Base-by-base conservation (phyloP, 1,284 basidiomycete genomes). In the Vanrija pseudolonga region DNA sequence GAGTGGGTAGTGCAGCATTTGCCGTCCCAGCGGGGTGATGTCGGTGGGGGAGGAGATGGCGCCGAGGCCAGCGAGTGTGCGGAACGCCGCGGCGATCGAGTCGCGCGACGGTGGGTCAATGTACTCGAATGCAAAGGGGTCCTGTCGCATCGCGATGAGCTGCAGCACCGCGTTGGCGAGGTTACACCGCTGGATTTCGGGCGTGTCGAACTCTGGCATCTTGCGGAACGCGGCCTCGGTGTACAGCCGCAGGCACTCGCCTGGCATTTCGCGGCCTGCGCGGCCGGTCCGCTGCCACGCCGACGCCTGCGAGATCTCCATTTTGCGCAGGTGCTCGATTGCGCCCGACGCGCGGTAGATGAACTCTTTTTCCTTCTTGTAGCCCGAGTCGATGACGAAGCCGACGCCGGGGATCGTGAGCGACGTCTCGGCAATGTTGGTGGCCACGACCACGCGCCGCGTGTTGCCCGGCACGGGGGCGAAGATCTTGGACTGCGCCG, bases 351-450 rank as follows among this genome's bases (percentile, higher is more conserved):
- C 60, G 37, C 85, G 80, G 41, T 85, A 83, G 41, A 90, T 72
- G 73, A 88, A 94, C 54, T 88, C 83, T 76, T 96, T 96, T 76
- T 98, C 93, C 76, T 99, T 99, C 67, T 88, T 90, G 74, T 94
- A 88, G 0, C 93, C 93, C 0, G 89, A 87, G 74, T 99, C 95
- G 46, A 99, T 87, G 7, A 99, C 95, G 71, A 91, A 98, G 55
- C 85, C 87, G 51, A 98, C 87, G 2, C 94, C 94, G 5, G 94
- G 92, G 66, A 99, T 96, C 4, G 95, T 98, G 73, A 99, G 90
- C 20, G 89, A 92, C 0, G 96, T 98, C 76, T 98, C 95, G n/a
- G 95, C 93, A 50, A 97, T 92, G 74, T 96, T 97, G 15, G 93
- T 97, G 0, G 92, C 88, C 24, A 98, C 80, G 54, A 98, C 90